phyloP scores from a whole-genome alignment of 2,329 filamentous ascomycete genomes.

The Emericellopsis cladophorae region DNA sequence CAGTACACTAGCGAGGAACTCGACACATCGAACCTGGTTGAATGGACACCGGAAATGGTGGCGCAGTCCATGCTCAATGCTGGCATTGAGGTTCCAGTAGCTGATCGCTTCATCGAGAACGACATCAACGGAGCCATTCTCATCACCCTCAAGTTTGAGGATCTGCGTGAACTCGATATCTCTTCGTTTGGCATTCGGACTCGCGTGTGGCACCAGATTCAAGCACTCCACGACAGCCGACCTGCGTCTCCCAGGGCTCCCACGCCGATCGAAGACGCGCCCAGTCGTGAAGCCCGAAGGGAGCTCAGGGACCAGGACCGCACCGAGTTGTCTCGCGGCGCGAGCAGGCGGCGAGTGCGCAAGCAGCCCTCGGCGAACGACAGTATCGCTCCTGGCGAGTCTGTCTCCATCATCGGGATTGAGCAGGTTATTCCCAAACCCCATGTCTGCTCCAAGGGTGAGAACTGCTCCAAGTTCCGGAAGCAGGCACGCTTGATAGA shows the following conservation, averaged over 20 bases:
- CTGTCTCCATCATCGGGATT: slow-evolving; percentile 83
- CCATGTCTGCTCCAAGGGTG: slow-evolving; percentile 76
- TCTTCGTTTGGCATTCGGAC: slow-evolving; percentile 71
- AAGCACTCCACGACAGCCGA: slow-evolving; percentile 47
- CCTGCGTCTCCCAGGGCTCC: slow-evolving; percentile 37
- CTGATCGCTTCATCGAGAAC: slow-evolving; percentile 79
- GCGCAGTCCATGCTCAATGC: slow-evolving; percentile 78
- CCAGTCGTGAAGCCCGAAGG: slow-evolving; percentile 33
- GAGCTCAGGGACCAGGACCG: slow-evolving; percentile 28
- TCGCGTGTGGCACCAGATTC: slow-evolving; percentile 69
- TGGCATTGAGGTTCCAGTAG: slow-evolving; percentile 63
- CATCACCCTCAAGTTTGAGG: slow-evolving; percentile 83
- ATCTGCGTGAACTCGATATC: slow-evolving; percentile 70
- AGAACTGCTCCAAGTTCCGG: slow-evolving; percentile 71
- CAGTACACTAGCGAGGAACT: slow-evolving; percentile 44
- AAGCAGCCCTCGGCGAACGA: slow-evolving; percentile 39
- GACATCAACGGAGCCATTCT: slow-evolving; percentile 85
- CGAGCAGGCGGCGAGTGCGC: slow-evolving; percentile 24
- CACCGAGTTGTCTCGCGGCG: slow-evolving; percentile 19
- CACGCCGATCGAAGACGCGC: slow-evolving; percentile 49
- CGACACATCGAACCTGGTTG: slow-evolving; percentile 44
- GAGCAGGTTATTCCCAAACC: slow-evolving; percentile 79
- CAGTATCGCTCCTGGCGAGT: slow-evolving; percentile 65
- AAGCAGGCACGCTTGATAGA: slow-evolving; percentile 70
- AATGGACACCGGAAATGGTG: slow-evolving; percentile 66